These are phyloP conservation scores for Myxozyma udenii DNA, from an alignment of 805 yeast genomes.

Conservation along the genomic window DNA sequence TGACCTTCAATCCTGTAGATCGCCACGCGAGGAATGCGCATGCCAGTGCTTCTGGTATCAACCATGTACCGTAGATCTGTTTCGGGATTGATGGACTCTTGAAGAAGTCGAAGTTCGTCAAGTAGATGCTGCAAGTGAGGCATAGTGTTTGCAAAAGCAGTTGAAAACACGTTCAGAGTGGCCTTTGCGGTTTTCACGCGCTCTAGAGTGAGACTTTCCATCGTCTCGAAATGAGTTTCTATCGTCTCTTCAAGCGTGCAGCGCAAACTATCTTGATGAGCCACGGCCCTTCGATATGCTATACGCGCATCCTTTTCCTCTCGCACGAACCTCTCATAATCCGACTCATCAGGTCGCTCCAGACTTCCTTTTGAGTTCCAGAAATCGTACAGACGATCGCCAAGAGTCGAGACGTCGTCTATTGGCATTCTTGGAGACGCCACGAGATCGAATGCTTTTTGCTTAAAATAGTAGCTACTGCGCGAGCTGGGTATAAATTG, in stretches of 20 bases:
- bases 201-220: constrained; percentile 81
- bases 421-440: constrained; percentile 31
- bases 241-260: constrained; percentile 70
- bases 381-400: constrained; percentile 7
- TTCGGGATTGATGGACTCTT: constrained; percentile 68
- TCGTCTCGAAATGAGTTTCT: constrained; percentile 67
- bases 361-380: not conserved
- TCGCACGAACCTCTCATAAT: constrained; percentile 49
- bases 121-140: constrained; percentile 55
- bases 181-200: constrained; percentile 72
- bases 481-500: constrained; percentile 71
- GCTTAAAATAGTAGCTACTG: constrained; percentile 78
- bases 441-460: constrained; percentile 55
- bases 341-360: constrained; percentile 47
- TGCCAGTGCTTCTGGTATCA: constrained; percentile 69
- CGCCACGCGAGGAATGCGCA: constrained; percentile 66
- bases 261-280: constrained; percentile 59
- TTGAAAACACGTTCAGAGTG: constrained; percentile 67
- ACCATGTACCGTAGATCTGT: constrained; percentile 64
- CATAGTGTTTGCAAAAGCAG: constrained; percentile 61
- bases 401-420: not conserved
- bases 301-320: constrained; percentile 61
- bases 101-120: constrained; percentile 60
- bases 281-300: constrained; percentile 53
- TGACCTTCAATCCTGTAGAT: constrained; percentile 81